Conservation (phyloP, 176 grass and related monocot genomes). For the Phyllostachys edulis region DNA sequence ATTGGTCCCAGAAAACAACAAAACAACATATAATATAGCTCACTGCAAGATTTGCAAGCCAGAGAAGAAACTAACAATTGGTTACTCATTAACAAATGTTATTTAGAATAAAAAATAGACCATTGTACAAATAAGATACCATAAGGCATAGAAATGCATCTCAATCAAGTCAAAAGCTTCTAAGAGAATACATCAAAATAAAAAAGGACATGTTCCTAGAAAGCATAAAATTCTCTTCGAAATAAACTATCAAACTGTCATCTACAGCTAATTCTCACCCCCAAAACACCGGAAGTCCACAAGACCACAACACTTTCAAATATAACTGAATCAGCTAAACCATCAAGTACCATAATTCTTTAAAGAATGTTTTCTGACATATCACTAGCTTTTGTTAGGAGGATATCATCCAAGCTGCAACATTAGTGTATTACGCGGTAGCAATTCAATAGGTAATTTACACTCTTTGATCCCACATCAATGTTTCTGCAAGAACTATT, state of each 20-base stretch:
- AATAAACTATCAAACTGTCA: neutral
- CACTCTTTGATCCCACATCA: neutral
- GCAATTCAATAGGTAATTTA: neutral
- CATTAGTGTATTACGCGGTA: neutral
- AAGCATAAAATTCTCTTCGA: neutral
- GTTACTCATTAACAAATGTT: neutral
- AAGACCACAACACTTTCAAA: neutral
- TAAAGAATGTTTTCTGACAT: neutral
- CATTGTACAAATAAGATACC: neutral
- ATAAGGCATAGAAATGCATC: slow-evolving; percentile 1
- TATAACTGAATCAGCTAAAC: slow-evolving; percentile 5
- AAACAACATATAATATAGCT: slow-evolving; percentile 7
- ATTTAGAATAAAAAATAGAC: neutral
- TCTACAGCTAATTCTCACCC: neutral
- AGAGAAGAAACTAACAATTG: neutral
- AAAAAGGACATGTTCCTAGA: neutral
- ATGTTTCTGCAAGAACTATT: neutral
- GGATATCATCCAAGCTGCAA: neutral
- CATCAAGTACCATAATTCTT: neutral
- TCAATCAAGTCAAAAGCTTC: slow-evolving; percentile 15
- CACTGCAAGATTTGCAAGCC: neutral
- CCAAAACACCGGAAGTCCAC: neutral
- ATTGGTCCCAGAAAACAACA: neutral
- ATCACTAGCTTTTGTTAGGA: neutral
- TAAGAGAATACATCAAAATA: neutral